phyloP scores from a whole-genome alignment of 2,329 filamentous ascomycete genomes.

The Botrytis paeoniae region DNA sequence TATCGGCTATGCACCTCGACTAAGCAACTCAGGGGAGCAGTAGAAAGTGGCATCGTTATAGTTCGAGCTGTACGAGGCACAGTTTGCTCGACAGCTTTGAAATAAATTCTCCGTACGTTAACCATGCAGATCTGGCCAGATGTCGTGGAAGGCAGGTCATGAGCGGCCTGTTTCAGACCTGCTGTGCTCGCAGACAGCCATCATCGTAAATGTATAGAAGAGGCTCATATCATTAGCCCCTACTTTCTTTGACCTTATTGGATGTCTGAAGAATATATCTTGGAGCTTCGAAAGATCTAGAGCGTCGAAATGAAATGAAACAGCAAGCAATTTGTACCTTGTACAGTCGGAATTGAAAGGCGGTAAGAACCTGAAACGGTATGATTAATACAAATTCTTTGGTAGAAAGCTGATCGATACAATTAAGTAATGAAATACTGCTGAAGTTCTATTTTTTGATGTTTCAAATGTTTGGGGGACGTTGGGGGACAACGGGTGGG shows the following conservation, averaged over 20 bases:
- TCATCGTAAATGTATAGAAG: neutral
- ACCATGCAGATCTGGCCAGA: neutral
- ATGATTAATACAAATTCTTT: too few relatives aligned
- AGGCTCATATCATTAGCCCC: neutral
- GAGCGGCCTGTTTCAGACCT: neutral
- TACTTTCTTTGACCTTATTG: neutral
- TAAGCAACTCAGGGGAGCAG: neutral
- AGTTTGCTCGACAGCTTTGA: neutral
- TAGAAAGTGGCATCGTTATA: neutral
- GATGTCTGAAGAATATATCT: too few relatives aligned
- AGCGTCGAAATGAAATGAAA: too few relatives aligned
- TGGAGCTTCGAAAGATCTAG: too few relatives aligned
- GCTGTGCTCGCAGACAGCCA: neutral
- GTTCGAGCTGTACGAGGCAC: neutral
- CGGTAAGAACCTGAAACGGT: too few relatives aligned
- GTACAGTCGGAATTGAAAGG: too few relatives aligned
- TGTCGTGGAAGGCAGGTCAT: neutral
- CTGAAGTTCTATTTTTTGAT: neutral
- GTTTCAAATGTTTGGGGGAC: slow-evolving; percentile 1
- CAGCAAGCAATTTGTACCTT: too few relatives aligned
- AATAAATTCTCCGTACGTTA: neutral
- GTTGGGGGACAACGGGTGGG: neutral
- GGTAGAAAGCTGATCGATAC: too few relatives aligned
- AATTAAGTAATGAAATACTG: too few relatives aligned
- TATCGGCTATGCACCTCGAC: neutral